Percentiles rank a stretch among this genome's conserved stretches.
Evolutionary conservation across 345 rosid species (phyloP).

Genomic region (Noccaea bulbosa): DNA sequence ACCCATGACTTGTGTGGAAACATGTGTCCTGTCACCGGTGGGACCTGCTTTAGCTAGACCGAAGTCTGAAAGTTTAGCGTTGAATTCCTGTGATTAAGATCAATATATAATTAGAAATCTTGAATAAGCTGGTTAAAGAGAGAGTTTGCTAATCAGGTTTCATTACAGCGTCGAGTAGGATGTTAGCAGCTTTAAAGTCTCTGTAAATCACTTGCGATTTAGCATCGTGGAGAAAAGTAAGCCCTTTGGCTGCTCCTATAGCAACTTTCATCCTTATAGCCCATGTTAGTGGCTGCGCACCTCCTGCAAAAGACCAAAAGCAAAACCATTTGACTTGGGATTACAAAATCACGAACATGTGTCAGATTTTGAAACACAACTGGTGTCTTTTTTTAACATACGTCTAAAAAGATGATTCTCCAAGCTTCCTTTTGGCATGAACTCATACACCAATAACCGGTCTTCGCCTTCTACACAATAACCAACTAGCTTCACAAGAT

Average conservation of each 20-base stretch:
- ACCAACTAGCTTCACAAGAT: constrained; percentile 89
- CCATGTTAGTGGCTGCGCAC: constrained; percentile 93
- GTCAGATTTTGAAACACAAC: not conserved
- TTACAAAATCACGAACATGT: not conserved
- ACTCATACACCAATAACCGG: constrained; percentile 85
- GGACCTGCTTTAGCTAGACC: constrained; percentile 99
- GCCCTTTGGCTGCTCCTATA: constrained; percentile 93
- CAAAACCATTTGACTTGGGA: not conserved
- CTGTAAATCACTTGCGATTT: constrained; percentile 93
- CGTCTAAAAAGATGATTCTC: constrained; percentile 78
- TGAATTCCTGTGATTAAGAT: constrained; percentile 69
- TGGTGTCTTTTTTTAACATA: constrained; percentile 21
- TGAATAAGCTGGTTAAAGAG: too few species aligned
- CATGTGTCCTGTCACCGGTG: constrained; percentile 94
- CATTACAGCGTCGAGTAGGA: constrained; percentile 84
- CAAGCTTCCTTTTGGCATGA: constrained; percentile 95
- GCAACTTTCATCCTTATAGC: constrained; percentile 92
- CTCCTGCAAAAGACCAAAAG: too few species aligned
- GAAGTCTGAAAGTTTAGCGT: constrained; percentile 88
- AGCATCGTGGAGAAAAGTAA: constrained; percentile 88
- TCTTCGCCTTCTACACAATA: constrained; percentile 86
- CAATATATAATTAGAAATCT: constrained; percentile 20
- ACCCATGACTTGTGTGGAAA: constrained; percentile 97
- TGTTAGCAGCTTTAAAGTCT: constrained; percentile 96
- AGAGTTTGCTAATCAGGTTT: constrained; percentile 8